phyloP scores from a whole-genome alignment of 148 eudicot genomes.

The Rhododendron ferrugineum region DNA sequence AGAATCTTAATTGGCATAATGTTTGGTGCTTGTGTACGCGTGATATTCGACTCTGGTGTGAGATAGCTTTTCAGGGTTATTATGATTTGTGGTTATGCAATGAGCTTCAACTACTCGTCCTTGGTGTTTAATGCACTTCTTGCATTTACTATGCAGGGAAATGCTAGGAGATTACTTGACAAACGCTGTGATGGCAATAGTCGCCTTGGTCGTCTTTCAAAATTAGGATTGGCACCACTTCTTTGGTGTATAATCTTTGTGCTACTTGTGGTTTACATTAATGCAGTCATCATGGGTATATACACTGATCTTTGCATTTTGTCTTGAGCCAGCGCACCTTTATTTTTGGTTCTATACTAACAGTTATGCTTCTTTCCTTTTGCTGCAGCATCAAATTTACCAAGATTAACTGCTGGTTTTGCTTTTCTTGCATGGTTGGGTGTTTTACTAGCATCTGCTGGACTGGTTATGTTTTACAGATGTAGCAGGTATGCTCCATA shows the following conservation, averaged over 20 bases:
- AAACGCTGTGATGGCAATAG: conserved; percentile 72
- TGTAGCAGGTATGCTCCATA: conserved; percentile 73
- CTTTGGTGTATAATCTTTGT: conserved; percentile 72
- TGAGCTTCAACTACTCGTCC: background rate
- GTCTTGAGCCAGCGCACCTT: background rate
- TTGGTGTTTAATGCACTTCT: conserved; percentile 7
- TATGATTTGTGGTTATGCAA: background rate
- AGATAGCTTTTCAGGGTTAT: background rate
- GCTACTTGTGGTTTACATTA: conserved; percentile 63
- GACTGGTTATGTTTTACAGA: conserved; percentile 68
- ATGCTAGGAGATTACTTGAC: conserved; percentile 82
- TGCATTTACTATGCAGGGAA: conserved; percentile 52
- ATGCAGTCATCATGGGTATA: conserved; percentile 78
- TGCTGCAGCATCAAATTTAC: conserved; percentile 61
- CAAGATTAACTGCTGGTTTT: conserved; percentile 69
- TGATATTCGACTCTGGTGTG: background rate
- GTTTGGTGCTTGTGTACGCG: background rate
- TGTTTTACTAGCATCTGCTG: conserved; percentile 64
- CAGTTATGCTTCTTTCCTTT: conserved; percentile 10
- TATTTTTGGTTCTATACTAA: background rate
- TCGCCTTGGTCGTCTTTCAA: conserved; percentile 71
- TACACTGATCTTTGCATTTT: conserved; percentile 9
- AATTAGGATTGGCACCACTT: conserved; percentile 79
- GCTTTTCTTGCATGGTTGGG: conserved; percentile 90
- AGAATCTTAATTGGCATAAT: background rate